phyloP scores from a whole-genome alignment of 352 stramenopile species.

The Pilasporangium apinafurcum region DNA sequence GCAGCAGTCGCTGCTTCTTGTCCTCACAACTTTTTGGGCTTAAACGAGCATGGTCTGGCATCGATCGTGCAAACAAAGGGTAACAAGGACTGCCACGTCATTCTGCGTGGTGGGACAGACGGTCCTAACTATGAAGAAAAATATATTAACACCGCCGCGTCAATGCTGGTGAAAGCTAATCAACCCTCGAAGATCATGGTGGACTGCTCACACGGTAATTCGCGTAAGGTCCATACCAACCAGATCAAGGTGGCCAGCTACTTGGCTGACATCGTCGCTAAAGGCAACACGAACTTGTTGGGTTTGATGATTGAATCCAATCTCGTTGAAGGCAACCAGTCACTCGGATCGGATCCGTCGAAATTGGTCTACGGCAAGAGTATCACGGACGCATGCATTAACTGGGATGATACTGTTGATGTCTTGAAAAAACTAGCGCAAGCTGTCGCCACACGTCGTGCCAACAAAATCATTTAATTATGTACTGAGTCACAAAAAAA shows the following conservation, averaged over 20 bases:
- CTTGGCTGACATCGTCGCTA: conserved; percentile 51
- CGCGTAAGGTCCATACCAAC: conserved; percentile 77
- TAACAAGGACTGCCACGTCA: conserved; percentile 83
- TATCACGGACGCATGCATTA: conserved; percentile 85
- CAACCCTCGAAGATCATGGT: conserved; percentile 80
- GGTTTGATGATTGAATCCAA: conserved; percentile 89
- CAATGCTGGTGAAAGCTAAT: conserved; percentile 56
- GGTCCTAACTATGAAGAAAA: conserved; percentile 82
- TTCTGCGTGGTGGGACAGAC: conserved; percentile 62
- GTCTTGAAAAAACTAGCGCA: conserved; percentile 48
- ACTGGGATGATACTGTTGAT: conserved; percentile 75
- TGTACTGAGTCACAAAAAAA: too few relatives aligned
- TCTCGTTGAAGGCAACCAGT: conserved; percentile 82
- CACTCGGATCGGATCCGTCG: conserved; percentile 51
- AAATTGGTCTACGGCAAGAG: conserved; percentile 82
- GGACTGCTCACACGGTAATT: conserved; percentile 87
- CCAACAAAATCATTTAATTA: too few relatives aligned
- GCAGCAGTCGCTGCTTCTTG: conserved; percentile 56
- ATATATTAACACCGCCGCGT: conserved; percentile 55
- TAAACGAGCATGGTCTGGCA: conserved; percentile 77
- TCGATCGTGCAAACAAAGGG: conserved; percentile 80
- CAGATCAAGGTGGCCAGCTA: conserved; percentile 74
- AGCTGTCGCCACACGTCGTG: conserved; percentile 45
- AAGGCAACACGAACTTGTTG: conserved; percentile 60
- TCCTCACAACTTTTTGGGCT: conserved; percentile 75